Base-by-base conservation (phyloP, 306 rosid genomes). In the Phaseolus lunatus region DNA sequence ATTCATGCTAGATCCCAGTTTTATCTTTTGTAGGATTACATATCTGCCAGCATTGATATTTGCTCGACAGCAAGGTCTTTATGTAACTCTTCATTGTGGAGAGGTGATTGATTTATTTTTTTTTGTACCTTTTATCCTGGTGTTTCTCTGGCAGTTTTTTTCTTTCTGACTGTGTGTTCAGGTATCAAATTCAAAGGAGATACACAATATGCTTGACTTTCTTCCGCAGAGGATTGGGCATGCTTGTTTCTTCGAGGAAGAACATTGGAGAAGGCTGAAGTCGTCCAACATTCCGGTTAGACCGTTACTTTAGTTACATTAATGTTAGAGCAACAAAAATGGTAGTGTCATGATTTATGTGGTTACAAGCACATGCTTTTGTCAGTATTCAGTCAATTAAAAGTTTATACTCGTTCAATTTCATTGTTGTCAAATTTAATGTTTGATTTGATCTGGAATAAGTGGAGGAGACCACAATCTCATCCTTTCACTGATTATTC, bases 21-120 rank as follows among this genome's bases (percentile, higher is more conserved):
- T 77, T 75, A 31, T 74, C 23, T 37, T 72, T 79, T 76, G 68
- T 75, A 94, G 98, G 97, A 39, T 26, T 35, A 94, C 98, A 48
- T 91, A 78, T 87, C 82, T 89, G 62, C 98, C 96, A 3, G 96
- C 96, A 29, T 74, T 94, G 62, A 76, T 85, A 72, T 90, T 87
- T 76, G 98, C 97, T 62, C 88, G 86, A 85, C 92, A 88, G 72
- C 87, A 82, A 70, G 96, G 96, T 78, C 97, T 94, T 82, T 67
- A 29, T 64, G 54, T 94, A 78, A 94, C 98, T 72, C 97, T 94
- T 77, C 98, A 94, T 74, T 91, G 97, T 63, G 98, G 98, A 80
- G 98, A 94, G 92, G 98, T 91, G 77, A 81, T 54, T 82, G 56
- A 29, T 84, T 71, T n/a, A n/a, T n/a, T 71, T 57, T 37, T 65